A percentile compares a stretch with the other conserved stretches of the same genome.
Conservation (phyloP, 1,284 basidiomycete species). For the Irpex sp. region DNA sequence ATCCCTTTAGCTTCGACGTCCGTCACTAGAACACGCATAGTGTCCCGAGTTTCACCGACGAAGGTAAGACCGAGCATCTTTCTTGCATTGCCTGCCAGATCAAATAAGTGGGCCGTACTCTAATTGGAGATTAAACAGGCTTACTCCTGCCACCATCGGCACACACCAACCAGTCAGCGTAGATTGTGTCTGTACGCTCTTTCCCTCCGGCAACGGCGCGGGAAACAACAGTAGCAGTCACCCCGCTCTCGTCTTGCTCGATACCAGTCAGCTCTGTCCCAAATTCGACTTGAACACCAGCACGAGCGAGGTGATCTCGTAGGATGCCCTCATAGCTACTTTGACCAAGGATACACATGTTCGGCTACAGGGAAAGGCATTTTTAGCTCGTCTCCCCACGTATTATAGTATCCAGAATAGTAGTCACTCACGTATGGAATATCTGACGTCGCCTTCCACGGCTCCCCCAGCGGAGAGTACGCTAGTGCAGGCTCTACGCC, state of each 20-base stretch:
- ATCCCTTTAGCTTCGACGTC: constrained; percentile 27
- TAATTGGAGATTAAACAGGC: not conserved
- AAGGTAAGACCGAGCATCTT: constrained; percentile 27
- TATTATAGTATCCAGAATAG: not conserved
- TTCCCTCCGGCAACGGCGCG: not conserved
- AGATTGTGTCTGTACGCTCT: constrained; percentile 3
- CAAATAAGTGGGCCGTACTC: not conserved
- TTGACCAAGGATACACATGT: constrained; percentile 1
- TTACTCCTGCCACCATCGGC: constrained; percentile 32
- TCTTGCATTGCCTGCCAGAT: constrained; percentile 19
- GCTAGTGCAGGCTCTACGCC: not conserved
- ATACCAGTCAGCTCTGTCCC: constrained; percentile 18
- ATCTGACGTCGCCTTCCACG: not conserved
- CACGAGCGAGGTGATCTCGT: not conserved
- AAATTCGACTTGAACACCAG: constrained; percentile 8
- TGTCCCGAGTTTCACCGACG: constrained; percentile 27
- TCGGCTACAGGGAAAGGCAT: not conserved
- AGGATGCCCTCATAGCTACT: constrained; percentile 10
- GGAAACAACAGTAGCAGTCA: constrained; percentile 9
- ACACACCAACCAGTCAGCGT: constrained; percentile 25
- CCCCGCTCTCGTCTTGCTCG: constrained; percentile 20
- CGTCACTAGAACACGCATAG: constrained; percentile 22
- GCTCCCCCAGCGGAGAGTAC: not conserved
- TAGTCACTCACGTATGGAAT: not conserved
- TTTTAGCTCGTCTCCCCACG: not conserved